phyloP scores from a whole-genome alignment of 108 stramenopile genomes.

The Discostella pseudostelligera region DNA sequence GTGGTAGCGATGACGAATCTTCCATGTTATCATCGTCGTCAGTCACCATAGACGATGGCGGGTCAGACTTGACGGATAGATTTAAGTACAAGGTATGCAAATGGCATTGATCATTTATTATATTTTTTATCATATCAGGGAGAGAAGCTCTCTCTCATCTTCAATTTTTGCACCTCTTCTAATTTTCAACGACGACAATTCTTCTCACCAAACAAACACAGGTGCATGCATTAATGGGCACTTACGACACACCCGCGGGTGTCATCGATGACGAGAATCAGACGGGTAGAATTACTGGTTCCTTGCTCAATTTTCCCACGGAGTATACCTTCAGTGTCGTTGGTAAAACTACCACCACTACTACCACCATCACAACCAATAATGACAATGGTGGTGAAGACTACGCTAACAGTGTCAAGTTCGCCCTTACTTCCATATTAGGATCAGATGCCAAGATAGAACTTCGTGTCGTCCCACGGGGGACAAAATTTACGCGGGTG shows the following conservation, averaged over 20 bases:
- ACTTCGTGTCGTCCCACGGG: constrained; percentile 56
- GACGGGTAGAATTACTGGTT: constrained; percentile 69
- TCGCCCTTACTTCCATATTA: constrained; percentile 40
- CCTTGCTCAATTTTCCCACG: constrained; percentile 65
- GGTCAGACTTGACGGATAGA: constrained; percentile 63
- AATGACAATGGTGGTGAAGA: constrained; percentile 35
- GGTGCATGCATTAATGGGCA: constrained; percentile 79
- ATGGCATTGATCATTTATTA: neutral
- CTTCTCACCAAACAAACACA: too few species aligned
- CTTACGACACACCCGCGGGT: constrained; percentile 56
- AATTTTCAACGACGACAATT: too few species aligned
- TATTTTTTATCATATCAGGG: neutral
- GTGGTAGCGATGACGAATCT: constrained; percentile 4
- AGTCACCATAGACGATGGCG: constrained; percentile 40
- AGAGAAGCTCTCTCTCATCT: neutral
- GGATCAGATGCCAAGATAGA: constrained; percentile 45
- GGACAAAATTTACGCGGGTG: constrained; percentile 66
- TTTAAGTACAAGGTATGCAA: constrained; percentile 80
- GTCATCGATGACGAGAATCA: constrained; percentile 62
- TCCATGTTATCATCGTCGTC: constrained; percentile 12
- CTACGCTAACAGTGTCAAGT: constrained; percentile 59
- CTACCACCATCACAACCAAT: too few species aligned
- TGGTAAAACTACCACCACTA: constrained; percentile 43
- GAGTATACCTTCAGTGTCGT: constrained; percentile 66
- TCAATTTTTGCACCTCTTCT: neutral